Conservation (phyloP, 2,329 filamentous ascomycete genomes). For the Ploettnerulaceae sp. region DNA sequence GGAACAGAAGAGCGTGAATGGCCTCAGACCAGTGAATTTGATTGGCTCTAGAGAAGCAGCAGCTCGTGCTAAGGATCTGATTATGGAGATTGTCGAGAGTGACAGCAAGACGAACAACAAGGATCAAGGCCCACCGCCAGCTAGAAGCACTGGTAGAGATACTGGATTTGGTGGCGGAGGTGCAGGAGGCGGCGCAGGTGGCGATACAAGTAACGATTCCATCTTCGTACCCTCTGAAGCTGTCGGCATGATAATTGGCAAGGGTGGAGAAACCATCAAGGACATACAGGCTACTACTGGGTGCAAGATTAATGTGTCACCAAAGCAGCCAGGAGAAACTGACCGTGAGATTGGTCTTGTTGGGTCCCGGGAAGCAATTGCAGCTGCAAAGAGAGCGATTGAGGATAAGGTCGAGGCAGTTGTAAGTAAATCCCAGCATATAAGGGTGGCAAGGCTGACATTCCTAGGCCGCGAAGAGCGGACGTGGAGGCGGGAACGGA, state of each 20-base stretch:
- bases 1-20: slow-evolving; percentile 89
- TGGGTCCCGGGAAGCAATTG: slow-evolving; percentile 71
- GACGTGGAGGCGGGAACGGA: slow-evolving; percentile 32
- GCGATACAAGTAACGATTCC: slow-evolving; percentile 73
- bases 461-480: slow-evolving; percentile 47
- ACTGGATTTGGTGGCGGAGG: slow-evolving; percentile 39
- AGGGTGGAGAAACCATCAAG: slow-evolving; percentile 89
- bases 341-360: slow-evolving; percentile 85
- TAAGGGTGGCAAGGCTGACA: slow-evolving; percentile 16
- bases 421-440: slow-evolving; percentile 48
- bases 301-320: slow-evolving; percentile 93
- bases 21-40: slow-evolving; percentile 82
- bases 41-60: slow-evolving; percentile 75
- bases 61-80: slow-evolving; percentile 75
- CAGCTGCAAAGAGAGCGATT: slow-evolving; percentile 75
- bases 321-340: slow-evolving; percentile 72
- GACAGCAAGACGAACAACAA: slow-evolving; percentile 56
- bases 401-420: slow-evolving; percentile 90
- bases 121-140: slow-evolving; percentile 33
- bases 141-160: slow-evolving; percentile 44
- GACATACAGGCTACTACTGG: slow-evolving; percentile 85
- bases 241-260: slow-evolving; percentile 94
- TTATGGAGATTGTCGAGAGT: slow-evolving; percentile 91
- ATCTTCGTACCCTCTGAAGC: slow-evolving; percentile 86
- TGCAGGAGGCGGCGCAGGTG: slow-evolving; percentile 37